phyloP scores from a whole-genome alignment of 2,329 filamentous ascomycete genomes.

The Claviceps sp. region DNA sequence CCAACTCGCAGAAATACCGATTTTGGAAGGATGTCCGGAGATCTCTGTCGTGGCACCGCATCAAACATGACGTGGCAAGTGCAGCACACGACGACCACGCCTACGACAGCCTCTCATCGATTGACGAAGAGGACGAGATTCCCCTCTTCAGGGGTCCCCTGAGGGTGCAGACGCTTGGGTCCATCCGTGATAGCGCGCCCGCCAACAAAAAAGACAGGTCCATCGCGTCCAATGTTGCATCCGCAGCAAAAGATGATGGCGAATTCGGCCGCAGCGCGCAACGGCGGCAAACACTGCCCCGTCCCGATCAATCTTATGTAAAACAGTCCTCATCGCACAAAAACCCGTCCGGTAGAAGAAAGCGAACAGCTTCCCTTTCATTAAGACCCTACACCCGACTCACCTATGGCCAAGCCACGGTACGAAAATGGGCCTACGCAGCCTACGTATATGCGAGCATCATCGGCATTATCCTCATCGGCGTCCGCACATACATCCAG shows the following conservation, averaged over 20 bases:
- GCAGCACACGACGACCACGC: constrained; percentile 17
- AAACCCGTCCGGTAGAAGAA: constrained; percentile 52
- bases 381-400: constrained; percentile 65
- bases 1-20: constrained; percentile 21
- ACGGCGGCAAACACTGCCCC: constrained; percentile 41
- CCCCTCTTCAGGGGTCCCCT: constrained; percentile 9
- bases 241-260: neutral
- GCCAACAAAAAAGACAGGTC: neutral
- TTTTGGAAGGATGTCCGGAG: constrained; percentile 26
- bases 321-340: constrained; percentile 27
- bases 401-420: constrained; percentile 61
- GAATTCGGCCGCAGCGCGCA: constrained; percentile 13
- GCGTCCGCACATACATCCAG: constrained; percentile 57
- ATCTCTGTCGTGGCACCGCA: constrained; percentile 31
- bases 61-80: constrained; percentile 27
- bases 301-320: constrained; percentile 18
- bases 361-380: constrained; percentile 49
- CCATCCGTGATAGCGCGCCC: constrained; percentile 2
- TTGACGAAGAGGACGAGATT: constrained; percentile 17
- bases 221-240: neutral
- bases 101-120: constrained; percentile 19
- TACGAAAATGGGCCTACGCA: constrained; percentile 76
- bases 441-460: constrained; percentile 61
- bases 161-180: constrained; percentile 19
- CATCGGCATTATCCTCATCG: constrained; percentile 50